Percentiles rank a stretch among this genome's conserved stretches.
These are phyloP conservation scores for Cercophora scortea DNA, from an alignment of 495 filamentous ascomycete genomes.

Conservation along the genomic window DNA sequence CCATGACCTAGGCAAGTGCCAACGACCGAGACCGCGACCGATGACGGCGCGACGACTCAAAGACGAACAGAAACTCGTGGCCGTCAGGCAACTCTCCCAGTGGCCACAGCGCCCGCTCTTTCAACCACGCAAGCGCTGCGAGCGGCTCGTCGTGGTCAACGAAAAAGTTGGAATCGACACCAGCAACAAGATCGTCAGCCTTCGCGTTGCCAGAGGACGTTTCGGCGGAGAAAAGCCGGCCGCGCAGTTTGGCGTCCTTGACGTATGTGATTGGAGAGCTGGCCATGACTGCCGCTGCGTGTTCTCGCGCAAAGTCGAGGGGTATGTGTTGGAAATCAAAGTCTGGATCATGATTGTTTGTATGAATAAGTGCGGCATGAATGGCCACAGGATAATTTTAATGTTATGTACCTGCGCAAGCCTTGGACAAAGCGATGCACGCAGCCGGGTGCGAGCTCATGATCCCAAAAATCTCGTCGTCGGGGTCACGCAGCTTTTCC, in stretches of 20 bases:
- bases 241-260: background rate
- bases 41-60: background rate
- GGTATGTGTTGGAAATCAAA: no score
- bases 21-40: background rate
- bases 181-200: background rate
- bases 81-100: background rate
- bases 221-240: background rate
- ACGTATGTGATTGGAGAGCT: constrained; percentile 1
- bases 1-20: no score
- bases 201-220: background rate
- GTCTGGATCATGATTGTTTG: no score
- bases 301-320: background rate
- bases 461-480: background rate
- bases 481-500: background rate
- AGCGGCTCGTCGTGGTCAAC: background rate
- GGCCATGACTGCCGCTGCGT: background rate
- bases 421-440: background rate
- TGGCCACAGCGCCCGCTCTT: background rate
- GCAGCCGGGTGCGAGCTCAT: background rate
- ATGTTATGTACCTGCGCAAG: background rate
- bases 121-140: background rate
- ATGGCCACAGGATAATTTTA: background rate
- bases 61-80: background rate
- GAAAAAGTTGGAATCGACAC: background rate
- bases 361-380: background rate